Percentiles rank a stretch among this genome's conserved stretches.
These are phyloP conservation scores for Myrmaecium sp. DNA, from an alignment of 2,329 filamentous ascomycete species.

Conservation along the genomic window DNA sequence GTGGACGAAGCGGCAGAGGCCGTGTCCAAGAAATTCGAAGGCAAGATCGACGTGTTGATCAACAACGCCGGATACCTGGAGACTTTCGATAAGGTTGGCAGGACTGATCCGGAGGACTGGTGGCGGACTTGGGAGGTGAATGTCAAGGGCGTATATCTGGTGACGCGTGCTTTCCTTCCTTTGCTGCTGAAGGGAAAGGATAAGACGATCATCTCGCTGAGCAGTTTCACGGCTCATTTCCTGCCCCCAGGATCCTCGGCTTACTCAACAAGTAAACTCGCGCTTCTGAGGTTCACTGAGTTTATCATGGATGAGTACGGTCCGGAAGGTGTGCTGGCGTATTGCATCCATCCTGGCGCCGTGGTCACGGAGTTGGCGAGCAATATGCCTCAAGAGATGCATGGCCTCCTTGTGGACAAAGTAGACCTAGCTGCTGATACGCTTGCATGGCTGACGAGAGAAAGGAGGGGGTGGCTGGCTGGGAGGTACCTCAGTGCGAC, in stretches of 20 bases:
- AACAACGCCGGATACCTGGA: constrained; percentile 15
- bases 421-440: constrained; percentile 2
- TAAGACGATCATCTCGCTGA: constrained; percentile 31
- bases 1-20: not conserved
- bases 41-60: not conserved
- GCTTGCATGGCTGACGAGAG: constrained; percentile 17
- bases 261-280: constrained; percentile 34
- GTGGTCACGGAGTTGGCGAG: constrained; percentile 10
- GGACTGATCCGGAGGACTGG: constrained; percentile 19
- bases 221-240: constrained; percentile 16
- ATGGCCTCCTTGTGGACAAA: constrained; percentile 2
- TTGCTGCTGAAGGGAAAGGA: constrained; percentile 17
- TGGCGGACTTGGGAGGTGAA: constrained; percentile 32
- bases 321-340: constrained; percentile 9
- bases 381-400: constrained; percentile 1
- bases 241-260: constrained; percentile 7
- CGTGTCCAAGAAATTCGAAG: constrained; percentile 11
- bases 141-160: constrained; percentile 29
- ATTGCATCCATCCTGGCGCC: constrained; percentile 13
- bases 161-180: constrained; percentile 30
- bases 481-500: constrained; percentile 27
- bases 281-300: constrained; percentile 32
- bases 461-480: constrained; percentile 28
- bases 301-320: constrained; percentile 27
- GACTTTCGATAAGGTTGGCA: not conserved